A percentile compares a stretch with the other conserved stretches of the same genome.
Conservation (phyloP, 148 eudicot species). For the Heliamphora exappendiculata region DNA sequence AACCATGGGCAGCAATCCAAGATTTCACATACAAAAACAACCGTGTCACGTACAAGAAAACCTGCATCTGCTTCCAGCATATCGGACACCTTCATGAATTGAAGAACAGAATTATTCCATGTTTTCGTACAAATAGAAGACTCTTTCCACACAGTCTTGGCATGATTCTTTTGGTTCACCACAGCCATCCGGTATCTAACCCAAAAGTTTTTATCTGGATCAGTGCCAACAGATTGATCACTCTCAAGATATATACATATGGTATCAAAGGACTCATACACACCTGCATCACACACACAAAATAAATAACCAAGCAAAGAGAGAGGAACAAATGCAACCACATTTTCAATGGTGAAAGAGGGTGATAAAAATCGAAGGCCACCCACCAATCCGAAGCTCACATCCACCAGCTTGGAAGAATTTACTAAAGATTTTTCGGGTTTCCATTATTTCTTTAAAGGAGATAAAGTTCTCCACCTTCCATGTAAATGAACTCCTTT, state of each 20-base stretch:
- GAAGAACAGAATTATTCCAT: conserved; percentile 98
- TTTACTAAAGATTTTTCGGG: conserved; percentile 94
- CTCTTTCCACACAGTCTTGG: conserved; percentile 96
- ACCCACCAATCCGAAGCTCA: conserved; percentile 96
- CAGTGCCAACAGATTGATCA: conserved; percentile 81
- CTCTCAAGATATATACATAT: conserved; percentile 97
- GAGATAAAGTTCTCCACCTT: conserved; percentile 94
- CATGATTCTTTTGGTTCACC: conserved; percentile 80
- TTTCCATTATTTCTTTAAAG: conserved; percentile 98
- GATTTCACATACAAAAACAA: conserved; percentile 95
- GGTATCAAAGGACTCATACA: conserved; percentile 96
- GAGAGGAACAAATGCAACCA: too few relatives aligned
- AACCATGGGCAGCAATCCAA: conserved; percentile 99
- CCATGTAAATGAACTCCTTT: conserved; percentile 91
- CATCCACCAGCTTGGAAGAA: conserved; percentile 99
- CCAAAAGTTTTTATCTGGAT: conserved; percentile 98
- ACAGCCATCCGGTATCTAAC: conserved; percentile 94
- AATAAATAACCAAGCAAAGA: conserved; percentile 4
- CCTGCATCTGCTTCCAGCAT: conserved; percentile 95
- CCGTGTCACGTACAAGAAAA: conserved; percentile 80
- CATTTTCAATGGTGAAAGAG: conserved; percentile 13
- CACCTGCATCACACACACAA: conserved; percentile 65
- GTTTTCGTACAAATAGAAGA: conserved; percentile 97
- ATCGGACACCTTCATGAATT: conserved; percentile 97
- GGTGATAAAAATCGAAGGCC: conserved; percentile 1